Evolutionary conservation across 2,329 filamentous ascomycete genomes (phyloP), one percentile per base, ranked within the genome.

Genomic region (Lasiodiplodia citricola): DNA sequence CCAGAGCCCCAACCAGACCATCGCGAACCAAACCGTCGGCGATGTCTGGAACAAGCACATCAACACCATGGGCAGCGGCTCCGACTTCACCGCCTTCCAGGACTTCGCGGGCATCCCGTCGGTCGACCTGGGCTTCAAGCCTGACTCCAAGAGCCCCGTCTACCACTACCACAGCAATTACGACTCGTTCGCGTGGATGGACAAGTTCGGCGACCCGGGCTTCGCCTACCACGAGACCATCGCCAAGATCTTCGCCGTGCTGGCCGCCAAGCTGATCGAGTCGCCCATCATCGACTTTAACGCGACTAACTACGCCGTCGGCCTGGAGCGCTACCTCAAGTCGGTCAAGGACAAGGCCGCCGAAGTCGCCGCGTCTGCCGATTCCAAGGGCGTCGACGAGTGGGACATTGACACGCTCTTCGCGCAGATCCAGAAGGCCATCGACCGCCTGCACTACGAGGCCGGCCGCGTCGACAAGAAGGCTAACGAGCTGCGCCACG

Each of bases 151-250:
- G 31, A 76, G 75, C 0, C 82, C 90, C 0, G 82, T 92, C 7
- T 92, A 91, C 75, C 90, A 92, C 71, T 96, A 96, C 75, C 92
- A 96, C 77, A 87, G 88, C 70, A 96, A 96, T 80, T 96, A 94
- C 76, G 93, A 96, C 76, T 92, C 87, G 41, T 94, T 92, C 76
- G 83, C 90, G 74, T 96, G 93, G 93, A 96, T 96, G 92, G 85
- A 90, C 16, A 90, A 83, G 3, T 93, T 88, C 72, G 92, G 92
- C 4, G 93, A 97, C 72, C 81, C 83, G 0, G 81, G 78, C 13
- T 90, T 87, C 79, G 76, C 84, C 8, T 89, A 90, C 73, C 88
- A 91, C 73, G 80, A 80, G 25, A 79, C 83, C 0, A 82, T 85
- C 25, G 80, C 83, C 2, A 80, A 83, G 72, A 71, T 85, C 35